Evolutionary conservation across 2,329 filamentous ascomycete species (phyloP), one percentile per base, ranked within the genome.

Genomic region (Aaosphaeria arxii): DNA sequence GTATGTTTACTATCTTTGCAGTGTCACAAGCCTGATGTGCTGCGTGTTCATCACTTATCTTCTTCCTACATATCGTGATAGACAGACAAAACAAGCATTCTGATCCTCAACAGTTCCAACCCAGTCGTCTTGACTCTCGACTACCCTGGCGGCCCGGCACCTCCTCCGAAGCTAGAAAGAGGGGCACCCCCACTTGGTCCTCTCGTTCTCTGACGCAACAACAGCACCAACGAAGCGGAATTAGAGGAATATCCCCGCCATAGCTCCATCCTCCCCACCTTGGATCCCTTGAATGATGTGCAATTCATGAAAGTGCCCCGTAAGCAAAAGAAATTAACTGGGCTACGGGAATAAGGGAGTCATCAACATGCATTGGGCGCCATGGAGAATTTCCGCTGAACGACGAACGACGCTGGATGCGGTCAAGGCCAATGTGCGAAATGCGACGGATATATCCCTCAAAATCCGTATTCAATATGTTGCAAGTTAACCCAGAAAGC

Each of bases 221-320:
- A 40, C 33, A 9, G 7, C 33, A 36, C 17, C 6, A 43, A 29
- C 11, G 17, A 42, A 43, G 17, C 47, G 51, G 47, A 49, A 42
- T 45, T 47, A 52, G 45, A 43, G 30, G 17, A 24, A 30, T 59
- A 60, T 53, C 44, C 50, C 59, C 56, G 55, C 40, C 35, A 24
- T 55, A 59, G 48, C 49, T 55, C 55, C 57, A 53, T 7, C 17
- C 17, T 24, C 13, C 9, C 43, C 47, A 24, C 17, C 17, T 24
- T 24, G 30, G n/a, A 24, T 31, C 36, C 9, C 6, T 6, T 7
- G n/a, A 9, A 9, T 24, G 17, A 11, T 24, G 7, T n/a, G 39
- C 39, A 24, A 41, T 41, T 41, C 39, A 9, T 41, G 11, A 9
- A 9, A 9, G 39, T 24, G 17, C 17, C 17, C 17, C 17, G 17